phyloP scores from a whole-genome alignment of 345 rosid genomes.

The Hirschfeldia incana region DNA sequence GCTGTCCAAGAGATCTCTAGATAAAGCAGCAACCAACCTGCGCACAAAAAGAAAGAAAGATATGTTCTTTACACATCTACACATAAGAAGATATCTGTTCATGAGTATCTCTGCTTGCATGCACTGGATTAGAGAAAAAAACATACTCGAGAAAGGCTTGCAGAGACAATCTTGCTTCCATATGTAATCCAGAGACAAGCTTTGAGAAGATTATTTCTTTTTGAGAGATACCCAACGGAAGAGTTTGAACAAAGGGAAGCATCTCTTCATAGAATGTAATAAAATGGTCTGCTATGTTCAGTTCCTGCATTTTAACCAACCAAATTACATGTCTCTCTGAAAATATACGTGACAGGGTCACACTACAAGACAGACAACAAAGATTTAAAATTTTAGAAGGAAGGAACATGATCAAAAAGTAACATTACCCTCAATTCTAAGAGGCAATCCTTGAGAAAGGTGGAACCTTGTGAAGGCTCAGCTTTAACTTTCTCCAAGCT shows the following conservation, averaged over 20 bases:
- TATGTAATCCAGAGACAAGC: conserved; percentile 62
- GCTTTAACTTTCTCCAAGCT: conserved; percentile 58
- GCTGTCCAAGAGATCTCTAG: conserved; percentile 72
- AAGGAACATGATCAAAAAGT: background rate
- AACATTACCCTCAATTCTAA: conserved; percentile 71
- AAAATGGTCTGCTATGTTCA: conserved; percentile 78
- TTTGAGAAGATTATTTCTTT: conserved; percentile 60
- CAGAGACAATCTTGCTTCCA: conserved; percentile 74
- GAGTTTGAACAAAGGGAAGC: conserved; percentile 65
- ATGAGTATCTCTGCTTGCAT: background rate
- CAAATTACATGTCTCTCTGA: background rate
- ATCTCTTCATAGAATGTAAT: conserved; percentile 69
- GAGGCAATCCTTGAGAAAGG: conserved; percentile 69
- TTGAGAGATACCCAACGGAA: conserved; percentile 57
- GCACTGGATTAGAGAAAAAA: background rate
- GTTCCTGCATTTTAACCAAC: conserved; percentile 51
- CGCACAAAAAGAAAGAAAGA: background rate
- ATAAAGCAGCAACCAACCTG: conserved; percentile 74
- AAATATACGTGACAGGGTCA: background rate
- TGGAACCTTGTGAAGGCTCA: conserved; percentile 75
- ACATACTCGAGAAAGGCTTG: conserved; percentile 52
- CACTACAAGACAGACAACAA: background rate
- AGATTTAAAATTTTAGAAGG: background rate
- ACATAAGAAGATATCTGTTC: background rate
- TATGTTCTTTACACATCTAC: background rate